Base-by-base conservation (phyloP, 177 flowering plant species). In the Vitis hybrid region DNA sequence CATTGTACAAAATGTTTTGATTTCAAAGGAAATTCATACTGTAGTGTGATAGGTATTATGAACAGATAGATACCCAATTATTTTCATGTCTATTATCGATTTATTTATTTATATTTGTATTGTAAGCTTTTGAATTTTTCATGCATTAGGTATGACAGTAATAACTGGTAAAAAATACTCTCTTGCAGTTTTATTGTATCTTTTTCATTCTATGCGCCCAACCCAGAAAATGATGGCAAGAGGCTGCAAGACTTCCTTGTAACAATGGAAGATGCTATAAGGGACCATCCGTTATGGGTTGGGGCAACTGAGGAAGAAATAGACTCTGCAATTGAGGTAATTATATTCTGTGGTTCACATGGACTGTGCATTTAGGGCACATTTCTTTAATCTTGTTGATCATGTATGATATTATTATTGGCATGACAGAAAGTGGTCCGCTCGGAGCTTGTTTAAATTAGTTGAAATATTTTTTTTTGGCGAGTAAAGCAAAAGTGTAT, bases 181-280 rank as follows among this genome's bases (percentile, higher is more conserved):
- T 55, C 6, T 76, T 78, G 70, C 82, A 85, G 88, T 72, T 84
- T 87, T 81, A 80, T 85, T 54, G 88, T 83, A 13, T 87, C 88
- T 5, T 85, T 83, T 67, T 81, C 87, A 18, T 83, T 82, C 72
- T 59, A 79, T 28, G 33, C 82, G 17, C 58, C 85, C 44, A 73
- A 82, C 65, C 73, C 83, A n/a, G 87, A 85, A 63, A 82, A 65
- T 75, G 88, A 85, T 75, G 68, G 85, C 49, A 83, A 78, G 76
- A 80, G 59, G 73, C 78, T 83, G 6, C 88, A 87, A 69, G 87
- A 85, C 11, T 87, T 85, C 78, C 79, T 77, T 52, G n/a, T 74
- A 60, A 72, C 73, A 38, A 85, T 85, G 86, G 90, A 83, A 67
- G 68, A 64, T 71, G 66, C 80, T 24, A 72, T 82, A 14, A 75